These are phyloP conservation scores for Citrus unshiu DNA, from an alignment of 345 rosid species.

Conservation along the genomic window DNA sequence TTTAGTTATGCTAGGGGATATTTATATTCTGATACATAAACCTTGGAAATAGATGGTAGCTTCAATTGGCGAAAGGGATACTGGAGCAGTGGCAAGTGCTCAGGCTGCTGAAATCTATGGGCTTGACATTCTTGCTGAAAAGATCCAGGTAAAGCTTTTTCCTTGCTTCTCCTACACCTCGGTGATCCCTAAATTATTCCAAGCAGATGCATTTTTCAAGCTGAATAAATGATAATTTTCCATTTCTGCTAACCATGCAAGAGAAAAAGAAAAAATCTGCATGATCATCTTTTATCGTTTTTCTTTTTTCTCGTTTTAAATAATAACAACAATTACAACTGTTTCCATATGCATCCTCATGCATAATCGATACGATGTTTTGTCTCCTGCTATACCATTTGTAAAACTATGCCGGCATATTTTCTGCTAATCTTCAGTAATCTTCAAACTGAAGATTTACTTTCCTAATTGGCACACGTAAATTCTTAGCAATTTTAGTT, in stretches of 20 bases:
- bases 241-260: not conserved
- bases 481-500: not conserved
- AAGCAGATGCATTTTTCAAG: not conserved
- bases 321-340: not conserved
- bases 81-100: conserved; percentile 88
- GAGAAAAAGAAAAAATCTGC: not conserved
- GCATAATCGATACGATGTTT: not conserved
- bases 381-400: not conserved
- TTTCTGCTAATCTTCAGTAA: not conserved
- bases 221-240: not conserved
- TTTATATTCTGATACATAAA: conserved; percentile 5
- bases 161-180: not conserved
- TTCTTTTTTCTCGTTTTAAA: not conserved
- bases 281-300: not conserved
- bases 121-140: conserved; percentile 66
- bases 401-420: not conserved
- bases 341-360: not conserved
- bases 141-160: conserved; percentile 56
- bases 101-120: conserved; percentile 90
- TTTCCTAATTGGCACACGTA: not conserved
- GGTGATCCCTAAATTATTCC: not conserved
- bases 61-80: conserved; percentile 45
- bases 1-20: conserved; percentile 1
- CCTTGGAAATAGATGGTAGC: conserved; percentile 48
- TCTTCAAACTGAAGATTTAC: not conserved